Base-by-base conservation (phyloP, 2,329 filamentous ascomycete genomes). In the Huntiella omanensis region DNA sequence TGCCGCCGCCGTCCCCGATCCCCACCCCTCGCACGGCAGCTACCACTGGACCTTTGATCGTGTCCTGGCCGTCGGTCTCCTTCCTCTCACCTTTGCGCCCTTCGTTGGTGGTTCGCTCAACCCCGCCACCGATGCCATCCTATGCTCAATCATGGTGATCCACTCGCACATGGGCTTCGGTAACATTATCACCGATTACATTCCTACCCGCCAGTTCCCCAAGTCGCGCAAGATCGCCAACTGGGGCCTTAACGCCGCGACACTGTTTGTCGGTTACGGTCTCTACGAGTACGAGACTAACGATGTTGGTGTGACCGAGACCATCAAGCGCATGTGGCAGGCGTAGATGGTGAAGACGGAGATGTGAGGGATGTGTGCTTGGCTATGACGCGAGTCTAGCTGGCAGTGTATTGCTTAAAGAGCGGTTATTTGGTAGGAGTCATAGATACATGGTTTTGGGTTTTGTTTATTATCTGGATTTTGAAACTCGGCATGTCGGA, bases 1-100 rank as follows among this genome's bases (percentile, higher is more conserved):
- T 58, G 75, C 91, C 47, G 82, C 75, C 32, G 75, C 75, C 35
- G 64, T 94, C 17, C 87, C 86, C 40, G 60, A 73, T 16, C 65
- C 83, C 45, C 75, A 73, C 55, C 77, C 88, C 37, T 69, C 77
- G 47, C 84, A 98, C 67, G 91, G 91, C 56, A 92, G 83, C 64
- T 98, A 96, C 70, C 91, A 98, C 74, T 98, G 91, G 91, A 83
- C 82, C 50, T 94, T 94, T 58, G 91, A 98, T 71, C 86, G 84
- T 59, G 61, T 85, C 48, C 67, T 96, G 55, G 80, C 85, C 48
- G 80, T 75, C 48, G 81, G 77, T 47, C 75, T 98, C 51, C 68
- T 98, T 51, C 92, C 91, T 43, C 70, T 98, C 53, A 85, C 81
- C 52, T 70, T 96, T 54, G 80, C 86, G 35, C 91, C 91, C 52